A percentile compares a stretch with the other conserved stretches of the same genome.
phyloP scores from a whole-genome alignment of 768 basidiomycete species.

The Pilatotrama ljubarskyi region DNA sequence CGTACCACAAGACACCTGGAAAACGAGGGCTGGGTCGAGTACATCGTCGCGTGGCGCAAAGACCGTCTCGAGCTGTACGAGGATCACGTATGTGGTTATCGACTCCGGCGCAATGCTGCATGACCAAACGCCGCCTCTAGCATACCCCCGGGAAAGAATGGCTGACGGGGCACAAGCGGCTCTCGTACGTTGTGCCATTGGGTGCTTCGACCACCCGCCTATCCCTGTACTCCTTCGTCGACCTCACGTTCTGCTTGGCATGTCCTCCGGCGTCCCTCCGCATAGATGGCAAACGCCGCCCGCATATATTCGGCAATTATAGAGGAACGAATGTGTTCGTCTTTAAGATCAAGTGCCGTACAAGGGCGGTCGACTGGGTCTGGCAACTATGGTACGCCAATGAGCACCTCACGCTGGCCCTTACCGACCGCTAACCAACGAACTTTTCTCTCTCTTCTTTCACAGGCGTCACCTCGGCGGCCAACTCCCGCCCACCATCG shows the following conservation, averaged over 20 bases:
- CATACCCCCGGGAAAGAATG: slow-evolving; percentile 67
- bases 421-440: background rate
- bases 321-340: slow-evolving; percentile 85
- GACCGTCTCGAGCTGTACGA: slow-evolving; percentile 80
- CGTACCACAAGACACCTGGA: slow-evolving; percentile 60
- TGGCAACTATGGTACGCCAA: slow-evolving; percentile 76
- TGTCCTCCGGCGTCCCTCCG: slow-evolving; percentile 57
- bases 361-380: slow-evolving; percentile 83
- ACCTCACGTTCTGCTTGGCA: slow-evolving; percentile 77
- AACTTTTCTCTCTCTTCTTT: background rate
- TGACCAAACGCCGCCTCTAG: slow-evolving; percentile 33
- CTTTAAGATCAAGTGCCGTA: slow-evolving; percentile 78
- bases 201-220: slow-evolving; percentile 59
- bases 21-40: slow-evolving; percentile 76
- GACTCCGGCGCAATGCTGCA: slow-evolving; percentile 47
- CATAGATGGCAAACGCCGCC: slow-evolving; percentile 43
- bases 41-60: slow-evolving; percentile 82
- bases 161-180: slow-evolving; percentile 69
- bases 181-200: slow-evolving; percentile 79
- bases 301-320: slow-evolving; percentile 49
- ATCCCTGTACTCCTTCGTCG: slow-evolving; percentile 87
- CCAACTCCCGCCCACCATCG: slow-evolving; percentile 63
- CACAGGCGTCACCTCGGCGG: slow-evolving; percentile 74
- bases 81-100: slow-evolving; percentile 70
- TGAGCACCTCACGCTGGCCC: background rate